Percentiles rank a stretch among this genome's conserved stretches.
Evolutionary conservation across 805 yeast species (phyloP).

Genomic region (Ogataea haglerorum): DNA sequence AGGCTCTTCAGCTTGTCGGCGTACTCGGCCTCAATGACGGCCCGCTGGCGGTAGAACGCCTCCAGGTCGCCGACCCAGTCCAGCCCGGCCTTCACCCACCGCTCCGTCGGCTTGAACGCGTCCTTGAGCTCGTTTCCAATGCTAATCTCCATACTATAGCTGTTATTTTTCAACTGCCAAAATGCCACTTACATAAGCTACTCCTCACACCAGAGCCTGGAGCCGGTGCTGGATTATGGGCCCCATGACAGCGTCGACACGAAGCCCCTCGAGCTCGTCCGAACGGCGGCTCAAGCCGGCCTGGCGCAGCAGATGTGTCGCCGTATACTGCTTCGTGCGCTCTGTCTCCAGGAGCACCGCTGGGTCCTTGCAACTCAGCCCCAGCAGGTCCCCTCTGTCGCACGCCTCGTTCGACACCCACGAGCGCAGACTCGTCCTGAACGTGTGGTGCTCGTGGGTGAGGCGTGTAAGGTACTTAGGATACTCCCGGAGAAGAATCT

Average conservation of each 20-base stretch:
- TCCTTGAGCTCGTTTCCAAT: constrained; percentile 79
- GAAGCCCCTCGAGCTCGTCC: constrained; percentile 8
- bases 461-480: constrained; percentile 20
- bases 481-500: constrained; percentile 39
- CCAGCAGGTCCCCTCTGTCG: constrained; percentile 19
- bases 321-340: constrained; percentile 28
- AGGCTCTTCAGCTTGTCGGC: constrained; percentile 62
- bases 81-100: constrained; percentile 75
- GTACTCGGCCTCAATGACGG: constrained; percentile 80
- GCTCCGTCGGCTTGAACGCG: constrained; percentile 69
- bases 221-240: constrained; percentile 4
- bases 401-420: constrained; percentile 29
- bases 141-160: constrained; percentile 25
- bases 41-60: constrained; percentile 78
- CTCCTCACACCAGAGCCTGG: constrained; percentile 5
- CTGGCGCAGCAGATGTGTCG: constrained; percentile 29
- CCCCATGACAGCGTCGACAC: constrained; percentile 6
- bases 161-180: constrained; percentile 2
- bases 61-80: constrained; percentile 78
- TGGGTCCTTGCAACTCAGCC: constrained; percentile 29
- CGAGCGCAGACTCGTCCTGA: constrained; percentile 17
- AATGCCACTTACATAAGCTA: constrained; percentile 1
- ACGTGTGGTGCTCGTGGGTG: constrained; percentile 21
- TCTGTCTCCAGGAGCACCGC: constrained; percentile 27
- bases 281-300: constrained; percentile 11